Conservation (phyloP, 2,329 filamentous ascomycete species). For the Emmonsia crescens region DNA sequence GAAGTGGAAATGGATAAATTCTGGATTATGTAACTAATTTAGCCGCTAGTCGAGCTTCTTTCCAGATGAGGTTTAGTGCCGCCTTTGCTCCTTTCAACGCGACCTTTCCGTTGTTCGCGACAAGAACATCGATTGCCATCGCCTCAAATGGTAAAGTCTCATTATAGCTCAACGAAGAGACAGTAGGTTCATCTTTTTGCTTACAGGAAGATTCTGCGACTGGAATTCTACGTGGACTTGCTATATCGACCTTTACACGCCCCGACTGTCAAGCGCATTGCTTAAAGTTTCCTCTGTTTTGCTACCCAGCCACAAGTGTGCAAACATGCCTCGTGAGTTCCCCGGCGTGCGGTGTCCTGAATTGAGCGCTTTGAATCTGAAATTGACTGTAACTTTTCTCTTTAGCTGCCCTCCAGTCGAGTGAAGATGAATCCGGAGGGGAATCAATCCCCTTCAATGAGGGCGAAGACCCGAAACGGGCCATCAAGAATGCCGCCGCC, state of each 20-base stretch:
- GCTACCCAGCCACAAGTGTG: background rate
- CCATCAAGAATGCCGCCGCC: slow-evolving; percentile 9
- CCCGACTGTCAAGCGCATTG: slow-evolving; percentile 3
- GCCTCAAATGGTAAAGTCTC: background rate
- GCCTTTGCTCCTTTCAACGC: slow-evolving; percentile 19
- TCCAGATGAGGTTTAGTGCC: slow-evolving; percentile 26
- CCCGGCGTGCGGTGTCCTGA: background rate
- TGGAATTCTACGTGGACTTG: background rate
- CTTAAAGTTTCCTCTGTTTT: slow-evolving; percentile 12
- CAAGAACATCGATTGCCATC: background rate
- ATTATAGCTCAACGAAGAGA: background rate
- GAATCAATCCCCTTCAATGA: slow-evolving; percentile 30
- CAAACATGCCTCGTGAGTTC: slow-evolving; percentile 33
- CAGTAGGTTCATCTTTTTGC: background rate
- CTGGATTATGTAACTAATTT: slow-evolving; percentile 20
- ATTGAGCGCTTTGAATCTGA: background rate
- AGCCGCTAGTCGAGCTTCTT: slow-evolving; percentile 31
- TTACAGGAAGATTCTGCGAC: background rate
- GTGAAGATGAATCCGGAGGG: slow-evolving; percentile 25
- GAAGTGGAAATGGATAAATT: slow-evolving; percentile 19
- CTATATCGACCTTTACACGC: background rate
- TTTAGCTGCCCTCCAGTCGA: slow-evolving; percentile 8
- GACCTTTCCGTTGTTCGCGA: slow-evolving; percentile 11
- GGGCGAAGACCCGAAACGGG: slow-evolving; percentile 14
- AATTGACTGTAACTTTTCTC: slow-evolving; percentile 1